Evolutionary conservation across 257 asterid genomes (phyloP), one percentile per base, ranked within the genome.

Genomic region (Capsicum rhomboideum): DNA sequence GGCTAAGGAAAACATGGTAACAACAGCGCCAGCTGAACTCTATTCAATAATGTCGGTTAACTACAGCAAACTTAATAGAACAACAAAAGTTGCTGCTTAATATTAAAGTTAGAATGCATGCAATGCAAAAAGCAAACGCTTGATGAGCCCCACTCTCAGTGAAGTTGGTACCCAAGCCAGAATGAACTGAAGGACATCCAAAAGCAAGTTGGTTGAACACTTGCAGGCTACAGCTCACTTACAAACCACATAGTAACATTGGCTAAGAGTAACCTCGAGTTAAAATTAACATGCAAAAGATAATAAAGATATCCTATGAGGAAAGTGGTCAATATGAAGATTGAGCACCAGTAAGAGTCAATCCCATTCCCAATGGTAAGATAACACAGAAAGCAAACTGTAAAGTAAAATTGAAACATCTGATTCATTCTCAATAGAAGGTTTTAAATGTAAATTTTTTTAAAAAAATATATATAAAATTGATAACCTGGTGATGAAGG

Each of bases 401-500:
- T 16, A 13, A 49, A 75, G 49, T 16, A 26, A 75, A 75, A 31
- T 31, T 4, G 75, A 34, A 67, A 13, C 75, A 31, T 31, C 49
- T 31, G 23, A 17, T 67, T 67, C 8, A 8, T 67, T 67, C 75
- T 8, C 26, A 8, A 34, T 13, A 75, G 16, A 75, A 75, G 75
- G 44, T 23, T 44, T 10, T 26, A 44, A 53, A 63, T 28, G 44
- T 46, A 8, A 64, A 58, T 29, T 8, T 78, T 28, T 7, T 0
- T 1, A 28, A 20, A 23, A 14, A 34, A 2, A 42, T 12, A 11
- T 2, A 55, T 56, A 20, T 80, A 55, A 56, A 46, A 80, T 50
- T 52, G 13, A 40, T n/a, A 67, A 89, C 98, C 97, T 95, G 98
- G n/a, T 91, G 82, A 84, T 92, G 98, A 86, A 95, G 96, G 85